Evolutionary conservation across 1,284 basidiomycete genomes (phyloP).

Genomic region (Trichosporon inkin): DNA sequence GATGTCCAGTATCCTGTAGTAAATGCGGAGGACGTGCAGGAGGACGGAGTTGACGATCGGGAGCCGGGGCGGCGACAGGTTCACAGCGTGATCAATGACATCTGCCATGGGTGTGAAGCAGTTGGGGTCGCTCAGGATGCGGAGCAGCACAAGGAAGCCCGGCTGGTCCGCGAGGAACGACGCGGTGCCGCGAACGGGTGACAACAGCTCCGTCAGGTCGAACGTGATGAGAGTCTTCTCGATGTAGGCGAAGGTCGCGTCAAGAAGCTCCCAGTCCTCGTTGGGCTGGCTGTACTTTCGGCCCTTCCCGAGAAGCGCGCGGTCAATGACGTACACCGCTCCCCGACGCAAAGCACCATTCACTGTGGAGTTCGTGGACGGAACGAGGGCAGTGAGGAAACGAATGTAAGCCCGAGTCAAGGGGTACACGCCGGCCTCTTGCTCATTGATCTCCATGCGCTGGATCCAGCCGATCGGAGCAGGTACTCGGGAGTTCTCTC

Average conservation of each 20-base stretch:
- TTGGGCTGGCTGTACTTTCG: conserved; percentile 62
- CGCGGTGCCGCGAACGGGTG: conserved; percentile 32
- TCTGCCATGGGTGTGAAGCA: conserved; percentile 58
- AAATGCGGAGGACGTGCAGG: conserved; percentile 72
- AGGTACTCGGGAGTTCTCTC: conserved; percentile 30
- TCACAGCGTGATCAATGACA: conserved; percentile 45
- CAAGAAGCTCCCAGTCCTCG: conserved; percentile 83
- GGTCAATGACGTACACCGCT: conserved; percentile 79
- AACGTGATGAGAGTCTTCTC: conserved; percentile 77
- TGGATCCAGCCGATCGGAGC: conserved; percentile 42
- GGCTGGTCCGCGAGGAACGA: conserved; percentile 61
- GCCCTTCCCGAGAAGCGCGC: conserved; percentile 62
- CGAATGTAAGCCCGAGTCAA: conserved; percentile 82
- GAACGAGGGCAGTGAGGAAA: conserved; percentile 72
- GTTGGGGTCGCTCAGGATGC: conserved; percentile 65
- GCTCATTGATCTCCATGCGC: conserved; percentile 70
- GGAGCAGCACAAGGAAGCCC: conserved; percentile 79
- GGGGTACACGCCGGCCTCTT: conserved; percentile 71
- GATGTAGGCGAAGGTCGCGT: conserved; percentile 76
- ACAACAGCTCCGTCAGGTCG: conserved; percentile 58
- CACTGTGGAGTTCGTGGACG: conserved; percentile 44
- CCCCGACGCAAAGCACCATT: conserved; percentile 57
- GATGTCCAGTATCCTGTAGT: conserved; percentile 74
- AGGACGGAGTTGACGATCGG: conserved; percentile 58
- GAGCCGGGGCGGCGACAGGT: conserved; percentile 55